phyloP scores from a whole-genome alignment of 371 early-diverging fungal species.

The Apophysomyces variabilis region DNA sequence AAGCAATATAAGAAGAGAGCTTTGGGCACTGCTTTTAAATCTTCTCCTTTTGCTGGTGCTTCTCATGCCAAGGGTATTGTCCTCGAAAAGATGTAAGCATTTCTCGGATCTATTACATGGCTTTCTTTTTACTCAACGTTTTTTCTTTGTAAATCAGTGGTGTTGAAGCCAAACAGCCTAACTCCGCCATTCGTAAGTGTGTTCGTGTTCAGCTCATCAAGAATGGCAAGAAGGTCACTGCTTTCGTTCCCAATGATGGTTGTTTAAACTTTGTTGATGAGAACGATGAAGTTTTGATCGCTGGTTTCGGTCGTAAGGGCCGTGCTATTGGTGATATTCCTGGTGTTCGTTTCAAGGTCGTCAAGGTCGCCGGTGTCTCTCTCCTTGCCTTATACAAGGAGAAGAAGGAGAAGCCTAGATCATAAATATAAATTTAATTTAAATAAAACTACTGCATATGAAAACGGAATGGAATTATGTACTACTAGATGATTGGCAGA shows the following conservation, averaged over 20 bases:
- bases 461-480: no score
- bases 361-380: slow-evolving; percentile 99
- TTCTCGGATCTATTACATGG: not conserved
- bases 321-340: slow-evolving; percentile 99
- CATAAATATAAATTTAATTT: slow-evolving; percentile 24
- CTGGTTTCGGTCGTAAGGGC: slow-evolving; percentile 95
- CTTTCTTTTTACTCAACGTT: not conserved
- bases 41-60: slow-evolving; percentile 97
- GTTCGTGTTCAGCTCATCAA: slow-evolving; percentile 99
- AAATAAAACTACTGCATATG: no score
- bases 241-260: slow-evolving; percentile 99
- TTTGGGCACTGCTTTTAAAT: slow-evolving; percentile 97
- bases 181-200: slow-evolving; percentile 99
- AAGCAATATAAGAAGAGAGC: slow-evolving; percentile 98
- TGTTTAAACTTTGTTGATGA: slow-evolving; percentile 98
- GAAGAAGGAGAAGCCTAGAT: slow-evolving; percentile 99
- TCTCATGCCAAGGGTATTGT: slow-evolving; percentile 99
- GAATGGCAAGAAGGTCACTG: slow-evolving; percentile 99
- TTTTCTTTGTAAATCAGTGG: slow-evolving; percentile 67
- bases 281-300: slow-evolving; percentile 97
- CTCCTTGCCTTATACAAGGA: slow-evolving; percentile 99
- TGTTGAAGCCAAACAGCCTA: slow-evolving; percentile 99
- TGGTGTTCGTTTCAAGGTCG: slow-evolving; percentile 99
- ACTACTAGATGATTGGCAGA: no score
- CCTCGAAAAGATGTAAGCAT: slow-evolving; percentile 96